Conservation (phyloP, 176 grass and related monocot genomes). For the Ampelocalamus luodianensis region DNA sequence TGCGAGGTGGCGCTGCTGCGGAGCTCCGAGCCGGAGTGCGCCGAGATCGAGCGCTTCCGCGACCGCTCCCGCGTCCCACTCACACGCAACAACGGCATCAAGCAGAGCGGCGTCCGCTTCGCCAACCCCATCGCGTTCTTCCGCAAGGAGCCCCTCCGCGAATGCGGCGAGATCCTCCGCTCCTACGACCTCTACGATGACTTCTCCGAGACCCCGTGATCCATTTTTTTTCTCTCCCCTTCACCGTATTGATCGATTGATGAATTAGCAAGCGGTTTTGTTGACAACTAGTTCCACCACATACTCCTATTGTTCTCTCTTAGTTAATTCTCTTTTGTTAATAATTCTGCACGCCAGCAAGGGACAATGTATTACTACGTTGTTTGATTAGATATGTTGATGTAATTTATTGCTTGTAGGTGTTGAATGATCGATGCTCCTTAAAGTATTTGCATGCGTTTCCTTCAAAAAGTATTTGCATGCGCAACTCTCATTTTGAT, state of each 20-base stretch:
- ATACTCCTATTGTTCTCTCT: neutral
- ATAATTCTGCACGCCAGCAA: neutral
- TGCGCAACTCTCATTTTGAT: no score
- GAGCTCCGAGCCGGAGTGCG: constrained; percentile 51
- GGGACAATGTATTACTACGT: neutral
- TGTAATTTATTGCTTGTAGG: neutral
- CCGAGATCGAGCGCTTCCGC: constrained; percentile 34
- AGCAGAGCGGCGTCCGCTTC: constrained; percentile 2
- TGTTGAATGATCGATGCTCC: neutral
- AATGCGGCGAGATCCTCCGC: constrained; percentile 33
- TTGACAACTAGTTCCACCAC: neutral
- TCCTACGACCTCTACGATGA: constrained; percentile 14
- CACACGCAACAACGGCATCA: constrained; percentile 51
- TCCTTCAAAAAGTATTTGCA: no score
- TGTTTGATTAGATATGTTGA: neutral
- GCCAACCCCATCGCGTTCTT: constrained; percentile 50
- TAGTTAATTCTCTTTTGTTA: no score
- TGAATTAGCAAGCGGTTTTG: neutral
- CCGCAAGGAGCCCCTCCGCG: neutral
- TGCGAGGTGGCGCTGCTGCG: constrained; percentile 57
- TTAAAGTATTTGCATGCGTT: no score
- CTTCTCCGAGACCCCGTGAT: constrained; percentile 4
- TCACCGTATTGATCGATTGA: neutral
- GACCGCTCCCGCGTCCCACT: constrained; percentile 46
- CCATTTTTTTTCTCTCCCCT: neutral